Base-by-base conservation (phyloP, 2,329 filamentous ascomycete species). In the Pseudogymnoascus sp. region DNA sequence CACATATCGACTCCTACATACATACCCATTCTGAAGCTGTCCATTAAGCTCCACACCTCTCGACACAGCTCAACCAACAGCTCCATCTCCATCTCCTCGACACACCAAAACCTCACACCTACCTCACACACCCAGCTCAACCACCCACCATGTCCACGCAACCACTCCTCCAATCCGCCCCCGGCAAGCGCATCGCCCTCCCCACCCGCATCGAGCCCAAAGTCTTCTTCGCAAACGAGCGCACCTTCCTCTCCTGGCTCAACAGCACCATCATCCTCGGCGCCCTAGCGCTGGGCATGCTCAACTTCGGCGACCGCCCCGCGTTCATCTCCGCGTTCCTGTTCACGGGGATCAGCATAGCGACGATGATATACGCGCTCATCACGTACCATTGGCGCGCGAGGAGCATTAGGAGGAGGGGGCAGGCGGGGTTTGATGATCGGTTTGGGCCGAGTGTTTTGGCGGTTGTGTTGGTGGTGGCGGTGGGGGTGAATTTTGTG, bases 201-300 rank as follows among this genome's bases (percentile, higher is more conserved):
- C 95, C 95, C 64, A 97, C 93, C 65, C 92, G 95, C 70, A 93
- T 99, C 77, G 95, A 99, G 78, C 95, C 95, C 72, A 99, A 99
- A 80, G 95, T 99, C 81, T 99, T 97, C 86, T 99, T 99, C 82
- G 95, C 95, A 79, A 99, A 99, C 82, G 95, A 99, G 80, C 91
- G 95, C 67, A 99, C 95, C 67, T 99, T 99, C 76, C 87, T 99
- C 73, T 96, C 92, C 78, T 99, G 95, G 95, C 90, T 99, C 74
- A 99, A 99, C 84, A 97, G 97, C 82, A 96, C 93, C 76, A 93
- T 99, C 74, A 93, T 99, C 77, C 89, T 99, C 66, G 95, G 95
- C 73, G 95, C 95, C 67, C 87, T 99, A 61, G 93, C 95, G 69
- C 91, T 99, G 70, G 95, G 95, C 70, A 92, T 99, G 74, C 87